phyloP scores from a whole-genome alignment of 768 basidiomycete species.

The Kwoniella dendrophila region DNA sequence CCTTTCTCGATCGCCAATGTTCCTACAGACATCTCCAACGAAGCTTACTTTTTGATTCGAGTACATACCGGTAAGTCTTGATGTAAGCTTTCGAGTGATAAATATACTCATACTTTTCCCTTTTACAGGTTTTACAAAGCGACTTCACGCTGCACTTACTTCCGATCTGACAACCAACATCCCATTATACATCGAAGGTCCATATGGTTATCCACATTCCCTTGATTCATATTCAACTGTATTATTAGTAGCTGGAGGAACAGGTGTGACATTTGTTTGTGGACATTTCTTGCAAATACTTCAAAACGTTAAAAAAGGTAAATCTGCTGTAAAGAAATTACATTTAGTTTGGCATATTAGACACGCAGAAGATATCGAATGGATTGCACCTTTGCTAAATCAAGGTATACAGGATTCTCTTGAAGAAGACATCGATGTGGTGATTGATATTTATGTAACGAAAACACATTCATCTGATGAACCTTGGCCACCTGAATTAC shows the following conservation, averaged over 20 bases:
- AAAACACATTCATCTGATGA: constrained; percentile 27
- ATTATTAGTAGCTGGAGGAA: constrained; percentile 41
- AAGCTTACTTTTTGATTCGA: constrained; percentile 37
- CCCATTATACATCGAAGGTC: constrained; percentile 39
- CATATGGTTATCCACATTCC: constrained; percentile 37
- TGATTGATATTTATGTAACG: constrained; percentile 39
- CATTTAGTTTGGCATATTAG: constrained; percentile 51
- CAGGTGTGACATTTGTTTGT: constrained; percentile 37
- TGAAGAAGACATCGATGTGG: constrained; percentile 4
- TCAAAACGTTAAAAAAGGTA: constrained; percentile 4
- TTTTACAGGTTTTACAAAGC: constrained; percentile 37
- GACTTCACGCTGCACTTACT: constrained; percentile 21
- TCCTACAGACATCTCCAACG: constrained; percentile 24
- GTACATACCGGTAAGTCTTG: constrained; percentile 35
- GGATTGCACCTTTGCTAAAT: constrained; percentile 37
- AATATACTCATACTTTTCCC: neutral
- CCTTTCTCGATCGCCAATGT: constrained; percentile 53
- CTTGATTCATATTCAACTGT: constrained; percentile 31
- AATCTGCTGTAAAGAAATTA: constrained; percentile 30
- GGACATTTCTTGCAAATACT: constrained; percentile 34
- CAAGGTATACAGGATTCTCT: constrained; percentile 14
- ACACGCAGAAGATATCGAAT: constrained; percentile 33
- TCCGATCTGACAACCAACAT: constrained; percentile 9
- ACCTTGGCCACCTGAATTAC: constrained; percentile 19
- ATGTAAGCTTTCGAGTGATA: neutral